A percentile compares a stretch with the other conserved stretches of the same genome.
Conservation (phyloP, 371 early-diverging fungal species). For the Mucor lusitanicus region DNA sequence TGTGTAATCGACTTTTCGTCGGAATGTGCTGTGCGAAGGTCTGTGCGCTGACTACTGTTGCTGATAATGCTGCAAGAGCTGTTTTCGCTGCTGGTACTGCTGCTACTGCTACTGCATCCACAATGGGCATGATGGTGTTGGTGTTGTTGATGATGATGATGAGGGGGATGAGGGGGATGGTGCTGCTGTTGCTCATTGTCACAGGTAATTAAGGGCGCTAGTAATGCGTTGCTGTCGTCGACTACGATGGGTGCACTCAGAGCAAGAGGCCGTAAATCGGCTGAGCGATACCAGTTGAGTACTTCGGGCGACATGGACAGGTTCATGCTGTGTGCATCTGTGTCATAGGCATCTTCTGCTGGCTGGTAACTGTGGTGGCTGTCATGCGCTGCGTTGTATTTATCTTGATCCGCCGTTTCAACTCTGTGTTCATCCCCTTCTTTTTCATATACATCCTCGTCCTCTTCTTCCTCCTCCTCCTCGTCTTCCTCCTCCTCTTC, state of each 20-base stretch:
- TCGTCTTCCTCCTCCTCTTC: conserved; percentile 16
- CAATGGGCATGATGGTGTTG: not conserved
- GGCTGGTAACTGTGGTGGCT: conserved; percentile 1
- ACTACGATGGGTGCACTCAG: not conserved
- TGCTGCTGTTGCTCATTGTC: not conserved
- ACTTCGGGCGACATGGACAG: conserved; percentile 39
- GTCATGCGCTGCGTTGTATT: not conserved
- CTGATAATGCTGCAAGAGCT: conserved; percentile 7
- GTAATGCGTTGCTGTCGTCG: not conserved
- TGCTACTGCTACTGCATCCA: conserved; percentile 7
- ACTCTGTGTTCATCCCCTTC: not conserved
- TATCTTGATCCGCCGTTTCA: not conserved
- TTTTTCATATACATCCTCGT: not conserved
- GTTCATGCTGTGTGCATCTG: not conserved
- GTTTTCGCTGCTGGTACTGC: conserved; percentile 10
- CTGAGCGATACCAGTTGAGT: conserved; percentile 41
- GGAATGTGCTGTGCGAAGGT: not conserved
- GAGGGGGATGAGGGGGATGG: not conserved
- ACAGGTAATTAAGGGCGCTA: not conserved
- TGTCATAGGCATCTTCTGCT: not conserved
- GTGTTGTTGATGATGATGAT: not conserved
- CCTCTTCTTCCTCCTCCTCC: conserved; percentile 13
- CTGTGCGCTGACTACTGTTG: conserved; percentile 1
- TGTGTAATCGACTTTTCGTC: conserved; percentile 11
- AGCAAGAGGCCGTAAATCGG: conserved; percentile 11